Percentiles rank a stretch among this genome's conserved stretches.
Evolutionary conservation across 192 early-diverging fungal genomes (phyloP).

Genomic region (Entomortierella lignicola): DNA sequence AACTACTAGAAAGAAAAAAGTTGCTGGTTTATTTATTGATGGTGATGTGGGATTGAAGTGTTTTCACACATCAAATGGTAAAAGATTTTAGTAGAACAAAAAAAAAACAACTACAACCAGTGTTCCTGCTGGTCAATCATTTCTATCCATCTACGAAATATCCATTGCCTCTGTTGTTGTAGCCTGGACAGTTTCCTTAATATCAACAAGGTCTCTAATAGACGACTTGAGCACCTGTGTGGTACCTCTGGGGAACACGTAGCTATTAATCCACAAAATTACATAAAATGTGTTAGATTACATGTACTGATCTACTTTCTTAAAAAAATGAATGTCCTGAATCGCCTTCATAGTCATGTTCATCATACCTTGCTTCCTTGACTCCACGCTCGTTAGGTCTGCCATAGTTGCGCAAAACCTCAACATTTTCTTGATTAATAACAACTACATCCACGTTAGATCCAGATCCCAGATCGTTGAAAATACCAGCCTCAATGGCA

Average conservation of each 20-base stretch:
- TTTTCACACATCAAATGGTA: too few relatives aligned
- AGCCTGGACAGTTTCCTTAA: slow-evolving; percentile 62
- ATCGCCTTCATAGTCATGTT: not conserved
- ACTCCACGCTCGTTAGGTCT: slow-evolving; percentile 88
- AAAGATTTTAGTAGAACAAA: too few relatives aligned
- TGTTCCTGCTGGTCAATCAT: not conserved
- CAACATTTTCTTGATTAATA: slow-evolving; percentile 86
- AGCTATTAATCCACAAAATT: slow-evolving; percentile 57
- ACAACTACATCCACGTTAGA: slow-evolving; percentile 96
- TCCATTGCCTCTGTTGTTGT: slow-evolving; percentile 69
- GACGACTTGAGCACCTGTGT: slow-evolving; percentile 67
- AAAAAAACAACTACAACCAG: too few relatives aligned
- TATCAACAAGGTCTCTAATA: slow-evolving; percentile 69
- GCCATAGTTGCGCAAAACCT: slow-evolving; percentile 86
- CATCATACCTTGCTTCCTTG: slow-evolving; percentile 90
- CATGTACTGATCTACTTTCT: not conserved
- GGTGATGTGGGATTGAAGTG: too few relatives aligned
- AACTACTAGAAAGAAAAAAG: too few relatives aligned
- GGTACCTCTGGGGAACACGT: slow-evolving; percentile 67
- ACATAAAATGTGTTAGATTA: not conserved
- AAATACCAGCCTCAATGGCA: slow-evolving; percentile 97
- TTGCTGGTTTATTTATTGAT: too few relatives aligned
- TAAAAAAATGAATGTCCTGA: too few relatives aligned
- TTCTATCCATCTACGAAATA: slow-evolving; percentile 28
- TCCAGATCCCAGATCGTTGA: slow-evolving; percentile 98